Evolutionary conservation across 768 basidiomycete genomes (phyloP), one percentile per base, ranked within the genome.

Genomic region (Rhodotorula diobovata): DNA sequence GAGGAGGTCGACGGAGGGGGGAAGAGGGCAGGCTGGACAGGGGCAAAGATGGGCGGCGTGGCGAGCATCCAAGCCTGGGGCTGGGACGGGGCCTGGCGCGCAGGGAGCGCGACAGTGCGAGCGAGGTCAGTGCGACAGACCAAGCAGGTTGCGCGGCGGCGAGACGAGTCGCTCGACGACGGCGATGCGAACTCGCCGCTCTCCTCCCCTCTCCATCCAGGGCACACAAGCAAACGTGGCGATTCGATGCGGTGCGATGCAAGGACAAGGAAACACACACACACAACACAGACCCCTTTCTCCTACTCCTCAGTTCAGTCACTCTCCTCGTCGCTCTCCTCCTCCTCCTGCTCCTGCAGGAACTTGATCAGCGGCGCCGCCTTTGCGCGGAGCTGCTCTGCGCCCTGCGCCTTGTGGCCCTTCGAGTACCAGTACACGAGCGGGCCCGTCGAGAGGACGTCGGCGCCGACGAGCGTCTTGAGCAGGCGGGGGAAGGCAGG

Each of bases 361-460:
- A 87, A 93, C 86, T 96, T 95, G 79, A 98, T 93, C 50, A 98
- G 84, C 28, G 90, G 79, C 79, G 90, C 90, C 0, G 91, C 89
- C 68, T 84, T 87, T 82, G 91, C 94, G 76, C 97, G 82, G 85
- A 99, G 97, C 80, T 93, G 90, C 81, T 96, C 93, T 79, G 89
- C 88, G 60, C 94, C 95, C 81, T 97, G 91, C 1, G 92, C 87
- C 82, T 93, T 96, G 59, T 93, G 90, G 62, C 96, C 95, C 82
- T 99, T 99, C 82, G 91, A 89, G 81, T 92, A 84, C 95, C 95
- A 99, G 81, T 96, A 98, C 70, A 97, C 89, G 78, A 99, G 94
- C 71, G 94, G 93, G 79, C 94, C 89, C 79, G 94, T 93, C 66
- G 93, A 90, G 76, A 97, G 85, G 81, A 93, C 93, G 77, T 99